A percentile compares a stretch with the other conserved stretches of the same genome.
phyloP scores from a whole-genome alignment of 495 filamentous ascomycete species.

The Rusavskia elegans region DNA sequence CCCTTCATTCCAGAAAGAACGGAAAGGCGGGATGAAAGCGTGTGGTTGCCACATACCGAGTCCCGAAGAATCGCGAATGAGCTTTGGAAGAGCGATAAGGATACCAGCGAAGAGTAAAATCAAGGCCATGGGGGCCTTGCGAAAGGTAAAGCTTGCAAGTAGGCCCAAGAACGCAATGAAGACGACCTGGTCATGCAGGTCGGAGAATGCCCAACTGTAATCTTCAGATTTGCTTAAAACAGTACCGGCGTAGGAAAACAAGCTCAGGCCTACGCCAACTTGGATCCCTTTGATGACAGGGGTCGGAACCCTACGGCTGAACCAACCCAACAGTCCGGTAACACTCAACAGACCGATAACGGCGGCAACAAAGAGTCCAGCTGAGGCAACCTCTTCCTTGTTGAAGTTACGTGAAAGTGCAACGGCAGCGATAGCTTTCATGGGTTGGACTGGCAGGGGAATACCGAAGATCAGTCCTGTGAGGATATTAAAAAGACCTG shows the following conservation, averaged over 20 bases:
- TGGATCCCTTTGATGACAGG: constrained; percentile 91
- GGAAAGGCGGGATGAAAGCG: constrained; percentile 26
- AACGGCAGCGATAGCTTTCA: constrained; percentile 85
- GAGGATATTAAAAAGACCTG: constrained; percentile 68
- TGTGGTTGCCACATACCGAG: constrained; percentile 35
- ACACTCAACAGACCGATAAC: constrained; percentile 60
- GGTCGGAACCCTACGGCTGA: constrained; percentile 55
- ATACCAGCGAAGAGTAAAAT: constrained; percentile 50
- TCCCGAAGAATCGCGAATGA: constrained; percentile 21
- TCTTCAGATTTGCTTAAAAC: background rate
- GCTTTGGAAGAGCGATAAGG: constrained; percentile 18
- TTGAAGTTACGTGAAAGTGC: constrained; percentile 54
- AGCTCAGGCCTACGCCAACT: constrained; percentile 69
- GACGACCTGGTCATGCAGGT: background rate
- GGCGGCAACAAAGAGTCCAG: constrained; percentile 58
- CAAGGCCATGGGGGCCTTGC: constrained; percentile 60
- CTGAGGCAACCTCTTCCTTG: constrained; percentile 49
- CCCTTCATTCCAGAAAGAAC: constrained; percentile 31
- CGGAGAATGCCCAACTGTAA: background rate
- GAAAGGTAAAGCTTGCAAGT: constrained; percentile 40
- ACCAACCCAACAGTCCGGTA: constrained; percentile 57
- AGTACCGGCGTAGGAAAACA: constrained; percentile 37
- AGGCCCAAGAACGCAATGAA: constrained; percentile 40
- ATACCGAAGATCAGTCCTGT: constrained; percentile 75
- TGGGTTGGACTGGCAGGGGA: constrained; percentile 72